Evolutionary conservation across 768 basidiomycete genomes (phyloP).

Genomic region (Termitomyces sp.): DNA sequence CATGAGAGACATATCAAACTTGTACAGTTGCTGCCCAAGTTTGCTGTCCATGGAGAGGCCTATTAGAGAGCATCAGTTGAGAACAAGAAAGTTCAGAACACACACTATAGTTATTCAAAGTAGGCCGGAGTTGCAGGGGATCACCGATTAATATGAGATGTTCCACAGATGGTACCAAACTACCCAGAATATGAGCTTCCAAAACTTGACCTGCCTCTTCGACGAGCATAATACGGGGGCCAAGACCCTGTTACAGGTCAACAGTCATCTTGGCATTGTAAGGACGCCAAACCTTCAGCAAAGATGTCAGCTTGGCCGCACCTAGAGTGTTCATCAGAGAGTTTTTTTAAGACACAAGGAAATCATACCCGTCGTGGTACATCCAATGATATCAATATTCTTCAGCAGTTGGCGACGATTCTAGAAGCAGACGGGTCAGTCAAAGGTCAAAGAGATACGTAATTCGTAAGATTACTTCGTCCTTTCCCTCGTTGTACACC

Average conservation of each 20-base stretch:
- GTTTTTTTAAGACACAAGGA: neutral
- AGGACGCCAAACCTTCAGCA: conserved; percentile 41
- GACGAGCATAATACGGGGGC: conserved; percentile 58
- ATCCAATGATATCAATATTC: conserved; percentile 59
- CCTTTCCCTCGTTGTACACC: conserved; percentile 38
- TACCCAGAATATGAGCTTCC: conserved; percentile 68
- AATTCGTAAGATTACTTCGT: conserved; percentile 40
- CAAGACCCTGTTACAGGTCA: conserved; percentile 40
- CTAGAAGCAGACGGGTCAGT: conserved; percentile 24
- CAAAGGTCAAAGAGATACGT: neutral
- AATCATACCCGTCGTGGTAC: conserved; percentile 63
- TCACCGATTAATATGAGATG: conserved; percentile 81
- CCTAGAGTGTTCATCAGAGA: conserved; percentile 27
- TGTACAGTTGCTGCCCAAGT: conserved; percentile 48
- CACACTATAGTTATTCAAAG: conserved; percentile 55
- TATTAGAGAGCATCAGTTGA: conserved; percentile 16
- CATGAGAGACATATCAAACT: conserved; percentile 72
- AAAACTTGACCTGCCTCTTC: conserved; percentile 83
- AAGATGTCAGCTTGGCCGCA: conserved; percentile 57
- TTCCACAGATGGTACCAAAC: conserved; percentile 57
- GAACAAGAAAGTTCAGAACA: neutral
- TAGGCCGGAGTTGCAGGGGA: conserved; percentile 69
- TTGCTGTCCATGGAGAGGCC: conserved; percentile 64
- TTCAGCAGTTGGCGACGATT: conserved; percentile 47
- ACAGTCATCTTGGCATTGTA: neutral